Evolutionary conservation across 164 flowering plant genomes (phyloP).

Genomic region (Stephania japonica): DNA sequence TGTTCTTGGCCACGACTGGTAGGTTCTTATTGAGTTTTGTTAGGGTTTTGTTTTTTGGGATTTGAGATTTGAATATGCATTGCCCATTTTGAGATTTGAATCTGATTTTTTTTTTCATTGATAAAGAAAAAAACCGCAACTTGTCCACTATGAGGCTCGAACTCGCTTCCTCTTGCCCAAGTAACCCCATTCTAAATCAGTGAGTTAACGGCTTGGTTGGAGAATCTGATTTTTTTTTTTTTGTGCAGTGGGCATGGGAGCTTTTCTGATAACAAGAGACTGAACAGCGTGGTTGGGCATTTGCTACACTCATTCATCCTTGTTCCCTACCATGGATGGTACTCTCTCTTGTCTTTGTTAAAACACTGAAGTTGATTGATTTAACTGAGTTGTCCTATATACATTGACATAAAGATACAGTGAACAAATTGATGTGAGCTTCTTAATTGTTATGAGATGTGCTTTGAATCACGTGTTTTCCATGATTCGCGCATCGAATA

Average conservation of each 20-base stretch:
- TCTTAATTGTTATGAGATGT: too few species aligned
- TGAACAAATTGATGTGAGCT: too few species aligned
- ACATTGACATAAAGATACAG: too few species aligned
- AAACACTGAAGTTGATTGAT: background rate
- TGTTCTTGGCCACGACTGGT: constrained; percentile 92
- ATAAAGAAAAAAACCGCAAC: background rate
- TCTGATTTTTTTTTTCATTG: too few species aligned
- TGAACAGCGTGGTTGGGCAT: constrained; percentile 73
- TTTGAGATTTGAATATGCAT: background rate
- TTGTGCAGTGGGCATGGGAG: constrained; percentile 77
- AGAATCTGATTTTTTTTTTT: constrained; percentile 7
- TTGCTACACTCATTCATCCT: constrained; percentile 74
- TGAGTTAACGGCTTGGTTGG: too few species aligned
- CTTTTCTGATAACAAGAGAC: constrained; percentile 49
- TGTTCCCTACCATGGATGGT: constrained; percentile 91
- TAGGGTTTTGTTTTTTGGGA: background rate
- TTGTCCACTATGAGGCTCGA: background rate
- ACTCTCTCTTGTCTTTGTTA: constrained; percentile 8
- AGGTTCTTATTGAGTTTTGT: constrained; percentile 4
- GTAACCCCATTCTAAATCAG: too few species aligned
- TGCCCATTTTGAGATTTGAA: too few species aligned
- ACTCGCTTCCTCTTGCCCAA: too few species aligned
- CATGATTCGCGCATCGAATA: too few species aligned
- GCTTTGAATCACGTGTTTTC: too few species aligned
- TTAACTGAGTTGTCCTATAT: background rate